Evolutionary conservation across 2,329 filamentous ascomycete species (phyloP).

Genomic region (Penicillium sclerotiorum): DNA sequence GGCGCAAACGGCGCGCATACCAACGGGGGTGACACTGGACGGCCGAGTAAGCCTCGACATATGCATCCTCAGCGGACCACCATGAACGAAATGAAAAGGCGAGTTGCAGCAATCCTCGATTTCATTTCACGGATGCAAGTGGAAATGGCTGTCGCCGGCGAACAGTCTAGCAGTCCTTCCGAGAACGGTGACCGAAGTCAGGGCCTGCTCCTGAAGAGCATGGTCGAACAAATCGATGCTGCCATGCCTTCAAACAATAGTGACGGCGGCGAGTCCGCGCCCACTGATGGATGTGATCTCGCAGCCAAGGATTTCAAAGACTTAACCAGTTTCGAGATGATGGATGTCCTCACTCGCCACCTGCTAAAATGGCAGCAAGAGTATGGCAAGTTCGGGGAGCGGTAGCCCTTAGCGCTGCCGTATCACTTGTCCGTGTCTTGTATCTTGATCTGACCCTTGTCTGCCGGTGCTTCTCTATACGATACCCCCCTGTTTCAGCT

Average conservation of each 20-base stretch:
- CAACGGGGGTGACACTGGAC: slow-evolving; percentile 60
- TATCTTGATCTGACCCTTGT: slow-evolving; percentile 12
- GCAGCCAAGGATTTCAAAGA: slow-evolving; percentile 67
- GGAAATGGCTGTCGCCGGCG: slow-evolving; percentile 70
- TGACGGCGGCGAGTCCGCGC: slow-evolving; percentile 31
- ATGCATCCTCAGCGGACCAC: slow-evolving; percentile 64
- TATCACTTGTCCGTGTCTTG: slow-evolving; percentile 12
- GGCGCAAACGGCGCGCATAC: slow-evolving; percentile 50
- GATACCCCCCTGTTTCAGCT: slow-evolving; percentile 25
- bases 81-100: slow-evolving; percentile 85
- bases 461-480: slow-evolving; percentile 23
- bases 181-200: slow-evolving; percentile 40
- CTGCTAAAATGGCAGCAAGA: slow-evolving; percentile 84
- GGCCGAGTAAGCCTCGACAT: slow-evolving; percentile 63
- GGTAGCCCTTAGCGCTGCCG: slow-evolving; percentile 37
- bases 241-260: slow-evolving; percentile 28
- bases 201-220: slow-evolving; percentile 35
- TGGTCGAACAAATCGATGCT: slow-evolving; percentile 39
- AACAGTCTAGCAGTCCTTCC: slow-evolving; percentile 44
- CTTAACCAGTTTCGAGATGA: slow-evolving; percentile 82
- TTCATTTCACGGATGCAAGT: slow-evolving; percentile 89
- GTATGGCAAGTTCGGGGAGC: slow-evolving; percentile 59
- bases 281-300: slow-evolving; percentile 31
- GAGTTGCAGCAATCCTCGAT: slow-evolving; percentile 80
- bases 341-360: slow-evolving; percentile 79